A percentile compares a stretch with the other conserved stretches of the same genome.
Conservation (phyloP, 2,329 filamentous ascomycete species). For the Rhytidhysteron rufulum region DNA sequence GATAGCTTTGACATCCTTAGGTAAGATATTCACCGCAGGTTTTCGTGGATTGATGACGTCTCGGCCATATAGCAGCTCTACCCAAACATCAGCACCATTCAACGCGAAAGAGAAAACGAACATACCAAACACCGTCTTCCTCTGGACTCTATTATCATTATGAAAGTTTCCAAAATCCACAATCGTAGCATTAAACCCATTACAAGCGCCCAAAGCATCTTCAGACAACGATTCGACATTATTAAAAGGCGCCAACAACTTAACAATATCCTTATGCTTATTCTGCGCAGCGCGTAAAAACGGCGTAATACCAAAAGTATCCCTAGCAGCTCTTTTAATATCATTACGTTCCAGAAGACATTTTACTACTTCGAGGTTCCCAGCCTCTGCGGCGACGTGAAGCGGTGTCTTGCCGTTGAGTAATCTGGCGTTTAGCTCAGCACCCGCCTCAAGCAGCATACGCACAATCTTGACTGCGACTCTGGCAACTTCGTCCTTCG, state of each 20-base stretch:
- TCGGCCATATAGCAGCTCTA: constrained; percentile 31
- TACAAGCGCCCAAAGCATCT: constrained; percentile 30
- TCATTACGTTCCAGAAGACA: constrained; percentile 31
- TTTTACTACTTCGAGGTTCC: constrained; percentile 34
- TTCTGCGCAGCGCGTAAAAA: constrained; percentile 41
- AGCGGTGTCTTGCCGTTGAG: constrained; percentile 34
- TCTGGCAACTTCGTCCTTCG: too few species aligned
- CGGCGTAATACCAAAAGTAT: constrained; percentile 43
- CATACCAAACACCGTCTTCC: constrained; percentile 22
- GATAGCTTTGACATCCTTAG: constrained; percentile 38
- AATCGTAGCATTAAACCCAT: constrained; percentile 37
- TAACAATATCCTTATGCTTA: constrained; percentile 39
- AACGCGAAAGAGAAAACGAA: neutral
- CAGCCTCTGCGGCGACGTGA: constrained; percentile 34
- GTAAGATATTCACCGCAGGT: constrained; percentile 33
- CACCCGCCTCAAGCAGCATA: constrained; percentile 26
- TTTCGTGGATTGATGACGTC: constrained; percentile 30
- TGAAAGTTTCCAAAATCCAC: constrained; percentile 37
- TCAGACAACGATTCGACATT: constrained; percentile 34
- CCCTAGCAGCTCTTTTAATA: constrained; percentile 35
- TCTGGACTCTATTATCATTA: constrained; percentile 31
- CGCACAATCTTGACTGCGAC: constrained; percentile 28
- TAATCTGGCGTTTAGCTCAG: constrained; percentile 29
- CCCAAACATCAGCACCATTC: constrained; percentile 1
- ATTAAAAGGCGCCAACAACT: constrained; percentile 39